Percentiles rank a stretch among this genome's conserved stretches.
Conservation (phyloP, 495 filamentous ascomycete genomes). For the Neurospora sp. region DNA sequence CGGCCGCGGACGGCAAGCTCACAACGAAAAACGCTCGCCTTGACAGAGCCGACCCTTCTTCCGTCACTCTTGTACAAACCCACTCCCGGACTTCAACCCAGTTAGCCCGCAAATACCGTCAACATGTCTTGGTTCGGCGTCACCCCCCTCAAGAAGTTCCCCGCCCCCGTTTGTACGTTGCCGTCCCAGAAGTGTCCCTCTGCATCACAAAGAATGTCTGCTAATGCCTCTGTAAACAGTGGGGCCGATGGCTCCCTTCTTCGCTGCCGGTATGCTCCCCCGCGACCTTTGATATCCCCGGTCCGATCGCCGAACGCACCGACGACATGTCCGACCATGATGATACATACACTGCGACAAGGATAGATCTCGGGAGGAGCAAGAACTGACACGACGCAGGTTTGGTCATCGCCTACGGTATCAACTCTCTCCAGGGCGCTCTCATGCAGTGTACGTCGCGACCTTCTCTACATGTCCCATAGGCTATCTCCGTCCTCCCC, state of each 20-base stretch:
- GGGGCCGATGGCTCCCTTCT: conserved; percentile 84
- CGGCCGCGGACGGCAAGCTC: conserved; percentile 6
- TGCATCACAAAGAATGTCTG: conserved; percentile 8
- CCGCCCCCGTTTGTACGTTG: conserved; percentile 70
- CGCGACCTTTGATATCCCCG: neutral
- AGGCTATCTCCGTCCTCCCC: neutral
- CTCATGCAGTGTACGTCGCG: conserved; percentile 61
- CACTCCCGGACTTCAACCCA: conserved; percentile 11
- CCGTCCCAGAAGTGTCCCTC: conserved; percentile 12
- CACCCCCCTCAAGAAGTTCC: conserved; percentile 73
- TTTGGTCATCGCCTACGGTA: conserved; percentile 71
- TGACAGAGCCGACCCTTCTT: conserved; percentile 11
- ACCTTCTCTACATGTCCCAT: neutral
- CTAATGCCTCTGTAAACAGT: conserved; percentile 44
- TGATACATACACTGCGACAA: neutral
- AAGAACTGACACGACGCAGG: conserved; percentile 39
- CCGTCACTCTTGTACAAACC: conserved; percentile 4
- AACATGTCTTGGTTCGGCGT: conserved; percentile 68
- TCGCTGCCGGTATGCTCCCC: conserved; percentile 69
- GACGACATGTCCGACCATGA: neutral
- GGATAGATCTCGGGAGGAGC: neutral
- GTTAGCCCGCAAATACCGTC: conserved; percentile 23
- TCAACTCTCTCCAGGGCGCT: conserved; percentile 64
- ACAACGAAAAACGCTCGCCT: conserved; percentile 37
- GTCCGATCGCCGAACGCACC: neutral